Base-by-base conservation (phyloP, 148 eudicot genomes). In the Rhododendron molle region DNA sequence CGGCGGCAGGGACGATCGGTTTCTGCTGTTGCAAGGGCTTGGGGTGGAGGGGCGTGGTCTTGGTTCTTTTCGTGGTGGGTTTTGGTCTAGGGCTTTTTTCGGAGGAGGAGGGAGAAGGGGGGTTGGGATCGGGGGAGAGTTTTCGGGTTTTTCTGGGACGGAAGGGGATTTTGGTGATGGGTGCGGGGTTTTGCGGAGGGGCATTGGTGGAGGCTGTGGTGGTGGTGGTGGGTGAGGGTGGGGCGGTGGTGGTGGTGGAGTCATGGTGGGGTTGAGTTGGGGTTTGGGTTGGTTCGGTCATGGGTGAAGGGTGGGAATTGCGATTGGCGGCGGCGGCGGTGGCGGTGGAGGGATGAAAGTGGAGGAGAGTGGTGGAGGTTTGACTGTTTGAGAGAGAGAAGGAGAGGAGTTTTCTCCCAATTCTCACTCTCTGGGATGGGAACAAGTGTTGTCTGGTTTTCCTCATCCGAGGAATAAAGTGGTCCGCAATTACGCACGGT, bases 81-180 rank as follows among this genome's bases (percentile, higher is more conserved):
- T 40, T 73, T 15, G 71, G 30, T 47, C 69, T 83, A 72, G 85
- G 67, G 58, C 6, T 62, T 62, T 21, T 67, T 67, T 20, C 23
- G 65, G 65, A 18, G 23, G 47, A 23, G 26, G 43, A 44, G 65
- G 81, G 40, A 58, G 84, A 82, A 21, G 60, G 80, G 44, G n/a
- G 28, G 44, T 80, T 43, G 65, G 71, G 86, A 1, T 56, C 32
- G 4, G 90, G 86, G 47, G 94, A 89, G 74, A 92, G 87, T 76
- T 88, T 92, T 3, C 89, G 89, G 83, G 87, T 85, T 88, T 92
- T 92, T 11, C 89, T 87, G 6, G 93, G 92, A n/a, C 94, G 92
- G 40, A 89, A 81, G 34, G 88, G 91, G 82, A 92, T 90, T 58
- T 92, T 92, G 21, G 91, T 1, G 5, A 87, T 78, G 15, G 81